Base-by-base conservation (phyloP, 495 filamentous ascomycete species). In the Collariella sp. region DNA sequence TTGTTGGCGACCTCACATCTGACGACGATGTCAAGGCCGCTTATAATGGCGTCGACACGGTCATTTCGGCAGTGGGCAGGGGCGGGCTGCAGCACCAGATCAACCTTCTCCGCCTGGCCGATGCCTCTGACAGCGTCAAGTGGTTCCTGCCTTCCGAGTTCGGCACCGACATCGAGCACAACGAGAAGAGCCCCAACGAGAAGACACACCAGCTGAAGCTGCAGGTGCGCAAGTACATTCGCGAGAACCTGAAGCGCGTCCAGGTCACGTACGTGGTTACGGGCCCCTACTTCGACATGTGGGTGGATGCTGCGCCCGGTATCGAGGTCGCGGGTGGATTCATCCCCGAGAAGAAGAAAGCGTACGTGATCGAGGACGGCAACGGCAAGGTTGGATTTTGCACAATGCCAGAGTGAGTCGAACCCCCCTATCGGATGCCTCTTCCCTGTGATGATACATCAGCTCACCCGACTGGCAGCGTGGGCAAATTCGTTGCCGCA, bases 71-170 rank as follows among this genome's bases (percentile, higher is more conserved):
- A 26, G 69, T 87, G 10, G 84, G 84, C 18, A 76, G 84, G 50
- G 73, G 71, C 24, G 75, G 75, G 5, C 72, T 87, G 7, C 69
- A 75, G 3, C 66, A 71, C 15, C 84, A 87, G 61, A 77, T 84
- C 54, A 68, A 76, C 0, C 71, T 87, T 0, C 72, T 87, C 49
- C 67, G 69, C 44, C 72, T 83, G 12, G 83, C 83, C 35, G 78
- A 80, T 43, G 71, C 71, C 31, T 74, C 76, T 15, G 62, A 71
- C 1, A 70, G 62, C 38, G 78, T 89, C 18, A 74, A 80, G 55
- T 81, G 81, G 71, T 87, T 88, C 68, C 76, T 86, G 56, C 84
- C 85, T 5, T 85, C 80, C 18, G 85, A 88, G 62, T 88, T 83
- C 60, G 85, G 85, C 53, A 89, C 85, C 0, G 85, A 88, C 52